phyloP scores from a whole-genome alignment of 345 rosid genomes.

The Citrus maxima region DNA sequence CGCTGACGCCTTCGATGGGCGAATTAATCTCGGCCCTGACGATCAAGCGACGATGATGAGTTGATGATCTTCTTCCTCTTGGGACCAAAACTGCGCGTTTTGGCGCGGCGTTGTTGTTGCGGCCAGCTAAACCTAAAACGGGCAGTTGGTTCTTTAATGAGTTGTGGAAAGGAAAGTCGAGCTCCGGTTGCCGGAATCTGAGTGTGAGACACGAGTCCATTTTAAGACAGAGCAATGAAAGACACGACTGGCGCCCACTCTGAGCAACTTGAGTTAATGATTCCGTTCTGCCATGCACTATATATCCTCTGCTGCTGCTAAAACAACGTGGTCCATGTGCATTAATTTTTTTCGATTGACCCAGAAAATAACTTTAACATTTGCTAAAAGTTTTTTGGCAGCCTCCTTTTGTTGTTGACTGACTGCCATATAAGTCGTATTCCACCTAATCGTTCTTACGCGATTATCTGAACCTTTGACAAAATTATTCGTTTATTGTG shows the following conservation, averaged over 20 bases:
- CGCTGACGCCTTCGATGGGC: conserved; percentile 54
- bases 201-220: conserved; percentile 33
- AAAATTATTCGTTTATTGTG: too few relatives aligned
- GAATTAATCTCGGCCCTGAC: conserved; percentile 21
- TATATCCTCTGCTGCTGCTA: too few relatives aligned
- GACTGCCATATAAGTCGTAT: too few relatives aligned
- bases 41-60: neutral
- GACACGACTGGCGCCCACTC: neutral
- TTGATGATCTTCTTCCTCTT: neutral
- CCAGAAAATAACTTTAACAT: neutral
- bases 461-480: too few relatives aligned
- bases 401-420: neutral
- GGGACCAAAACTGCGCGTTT: neutral
- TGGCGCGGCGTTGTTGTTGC: neutral
- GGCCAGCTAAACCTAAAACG: neutral
- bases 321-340: neutral
- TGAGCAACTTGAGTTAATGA: neutral
- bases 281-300: neutral
- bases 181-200: conserved; percentile 14
- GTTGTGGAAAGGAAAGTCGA: conserved; percentile 6
- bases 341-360: neutral
- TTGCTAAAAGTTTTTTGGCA: neutral
- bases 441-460: too few relatives aligned
- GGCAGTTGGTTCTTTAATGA: conserved; percentile 8
- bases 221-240: neutral